Evolutionary conservation across 1,284 basidiomycete species (phyloP), one percentile per base, ranked within the genome.

Genomic region (Microbotryum scabiosae): DNA sequence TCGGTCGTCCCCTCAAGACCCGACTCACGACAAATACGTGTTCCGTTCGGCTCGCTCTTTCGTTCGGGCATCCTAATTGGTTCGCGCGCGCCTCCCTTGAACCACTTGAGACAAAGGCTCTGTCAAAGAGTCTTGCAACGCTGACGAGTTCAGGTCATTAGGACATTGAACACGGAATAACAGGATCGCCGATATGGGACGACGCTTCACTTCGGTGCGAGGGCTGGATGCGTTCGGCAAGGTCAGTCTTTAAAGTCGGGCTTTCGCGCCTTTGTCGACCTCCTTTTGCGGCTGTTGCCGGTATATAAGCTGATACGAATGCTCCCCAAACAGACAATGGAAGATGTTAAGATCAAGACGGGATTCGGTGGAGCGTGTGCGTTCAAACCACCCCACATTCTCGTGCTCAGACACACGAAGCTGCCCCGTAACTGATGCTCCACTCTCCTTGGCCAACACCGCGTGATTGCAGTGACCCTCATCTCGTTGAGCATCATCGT

Each of bases 321-420:
- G 59, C 46, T 50, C 45, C n/a, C 54, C 54, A 47, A 8, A 44
- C 59, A 94, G 93, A 97, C 92, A 44, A 90, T 89, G 77, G 92
- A 97, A 74, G 92, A 97, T 81, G 92, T 97, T 67, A 96, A 96
- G 79, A 88, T 97, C 78, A 91, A 91, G 80, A 97, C 93, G 47
- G 71, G 71, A 5, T 71, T 72, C 32, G 71, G 71, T 20, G 71
- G 70, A n/a, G 63, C 70, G 12, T 51, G 71, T 69, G n/a, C 52
- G 70, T 52, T 12, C 9, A 9, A 30, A 30, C 41, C 26, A 5
- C 21, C 44, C 45, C 8, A 32, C 18, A 32, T 21, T 7, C 44
- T 20, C 46, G 6, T 54, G 21, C 16, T 49, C 30, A 0, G 3
- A 7, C 26, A 30, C 7, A 20, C 8, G n/a, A 12, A 18, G 44